Conservation (phyloP, 192 early-diverging fungal species). For the Chytriomyces sp. region DNA sequence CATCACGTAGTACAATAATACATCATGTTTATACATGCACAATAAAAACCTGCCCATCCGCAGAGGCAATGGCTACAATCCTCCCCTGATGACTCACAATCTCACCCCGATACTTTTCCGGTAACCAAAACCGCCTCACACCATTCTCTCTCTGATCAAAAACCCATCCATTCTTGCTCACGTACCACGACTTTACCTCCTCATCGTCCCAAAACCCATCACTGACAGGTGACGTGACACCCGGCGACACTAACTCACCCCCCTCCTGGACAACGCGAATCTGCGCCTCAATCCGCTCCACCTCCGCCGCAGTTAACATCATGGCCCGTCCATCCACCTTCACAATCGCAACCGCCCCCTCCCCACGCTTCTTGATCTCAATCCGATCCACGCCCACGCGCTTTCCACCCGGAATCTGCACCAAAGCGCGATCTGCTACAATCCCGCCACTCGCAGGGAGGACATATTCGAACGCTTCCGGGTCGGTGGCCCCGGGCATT, state of each 20-base stretch:
- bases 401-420: slow-evolving; percentile 12
- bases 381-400: slow-evolving; percentile 4
- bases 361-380: slow-evolving; percentile 13
- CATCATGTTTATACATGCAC: slow-evolving; percentile 31
- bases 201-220: neutral
- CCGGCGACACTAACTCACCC: neutral
- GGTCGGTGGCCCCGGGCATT: neutral
- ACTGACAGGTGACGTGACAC: neutral
- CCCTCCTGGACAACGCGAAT: slow-evolving; percentile 1
- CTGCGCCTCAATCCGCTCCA: slow-evolving; percentile 1
- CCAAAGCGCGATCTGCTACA: neutral
- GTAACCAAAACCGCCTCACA: slow-evolving; percentile 26
- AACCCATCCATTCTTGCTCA: slow-evolving; percentile 30
- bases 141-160: slow-evolving; percentile 3
- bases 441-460: neutral
- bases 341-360: slow-evolving; percentile 5
- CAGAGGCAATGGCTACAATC: slow-evolving; percentile 25
- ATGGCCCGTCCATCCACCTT: slow-evolving; percentile 23
- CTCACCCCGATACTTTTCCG: neutral
- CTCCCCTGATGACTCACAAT: slow-evolving; percentile 22
- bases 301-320: neutral
- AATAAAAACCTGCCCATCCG: slow-evolving; percentile 24
- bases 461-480: neutral
- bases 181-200: slow-evolving; percentile 3
- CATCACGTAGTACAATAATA: no score